These are phyloP conservation scores for Podochytrium sp. DNA, from an alignment of 192 early-diverging fungal genomes.

Conservation along the genomic window DNA sequence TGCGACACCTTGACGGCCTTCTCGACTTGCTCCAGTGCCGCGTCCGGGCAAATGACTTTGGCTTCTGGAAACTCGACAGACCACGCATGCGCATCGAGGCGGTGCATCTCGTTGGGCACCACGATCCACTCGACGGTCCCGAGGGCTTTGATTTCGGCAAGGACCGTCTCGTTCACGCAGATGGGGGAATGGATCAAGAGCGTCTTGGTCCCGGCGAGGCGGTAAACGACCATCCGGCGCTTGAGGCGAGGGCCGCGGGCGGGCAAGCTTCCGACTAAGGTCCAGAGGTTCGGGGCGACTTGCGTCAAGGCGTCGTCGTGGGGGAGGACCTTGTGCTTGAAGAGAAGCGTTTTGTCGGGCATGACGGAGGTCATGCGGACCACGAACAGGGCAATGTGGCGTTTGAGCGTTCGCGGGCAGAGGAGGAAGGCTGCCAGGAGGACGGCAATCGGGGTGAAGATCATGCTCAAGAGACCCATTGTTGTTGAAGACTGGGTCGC, in stretches of 20 bases:
- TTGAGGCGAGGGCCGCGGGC: not conserved
- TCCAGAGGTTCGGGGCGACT: not conserved
- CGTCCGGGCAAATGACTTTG: not conserved
- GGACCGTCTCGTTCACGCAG: not conserved
- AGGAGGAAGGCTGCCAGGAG: not conserved
- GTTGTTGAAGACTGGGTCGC: too few relatives aligned
- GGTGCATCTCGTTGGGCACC: slow-evolving; percentile 15
- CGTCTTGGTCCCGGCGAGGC: not conserved
- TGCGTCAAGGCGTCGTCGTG: not conserved
- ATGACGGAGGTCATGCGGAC: not conserved
- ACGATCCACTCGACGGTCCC: not conserved
- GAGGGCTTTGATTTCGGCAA: not conserved
- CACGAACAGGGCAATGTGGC: not conserved
- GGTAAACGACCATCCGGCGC: slow-evolving; percentile 12
- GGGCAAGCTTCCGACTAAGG: not conserved
- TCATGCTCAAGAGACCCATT: not conserved
- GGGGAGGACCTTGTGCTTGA: not conserved
- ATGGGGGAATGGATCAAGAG: slow-evolving; percentile 5
- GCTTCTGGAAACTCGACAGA: not conserved
- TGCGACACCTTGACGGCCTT: not conserved
- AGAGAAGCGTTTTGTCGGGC: not conserved
- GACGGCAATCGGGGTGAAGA: not conserved
- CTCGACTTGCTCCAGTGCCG: not conserved
- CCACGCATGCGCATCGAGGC: slow-evolving; percentile 5
- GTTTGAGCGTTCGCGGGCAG: not conserved